Conservation (phyloP, 352 stramenopile genomes). For the Phytophthora quininea region DNA sequence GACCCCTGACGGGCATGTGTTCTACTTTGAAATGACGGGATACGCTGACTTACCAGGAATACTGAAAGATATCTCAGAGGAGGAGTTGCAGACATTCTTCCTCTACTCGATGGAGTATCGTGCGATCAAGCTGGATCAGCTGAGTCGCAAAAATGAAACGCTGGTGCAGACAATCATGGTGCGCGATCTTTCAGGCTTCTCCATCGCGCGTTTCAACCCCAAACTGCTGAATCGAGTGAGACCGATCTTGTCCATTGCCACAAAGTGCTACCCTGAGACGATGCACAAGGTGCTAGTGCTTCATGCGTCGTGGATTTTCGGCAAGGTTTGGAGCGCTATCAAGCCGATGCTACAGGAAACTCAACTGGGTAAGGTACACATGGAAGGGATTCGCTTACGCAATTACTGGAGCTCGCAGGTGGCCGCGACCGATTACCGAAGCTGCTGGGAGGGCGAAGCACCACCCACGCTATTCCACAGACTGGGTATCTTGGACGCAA, state of each 20-base stretch:
- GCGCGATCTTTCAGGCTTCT: conserved; percentile 71
- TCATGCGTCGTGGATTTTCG: conserved; percentile 74
- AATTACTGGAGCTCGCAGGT: conserved; percentile 52
- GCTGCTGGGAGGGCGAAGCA: conserved; percentile 61
- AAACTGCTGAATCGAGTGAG: conserved; percentile 56
- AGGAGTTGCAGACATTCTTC: conserved; percentile 74
- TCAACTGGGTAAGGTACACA: conserved; percentile 65
- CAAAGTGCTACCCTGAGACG: conserved; percentile 71
- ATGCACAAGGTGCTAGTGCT: conserved; percentile 62
- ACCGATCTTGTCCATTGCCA: conserved; percentile 49
- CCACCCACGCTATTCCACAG: conserved; percentile 59
- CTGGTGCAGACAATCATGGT: conserved; percentile 70
- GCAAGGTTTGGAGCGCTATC: conserved; percentile 70
- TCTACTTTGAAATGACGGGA: conserved; percentile 78
- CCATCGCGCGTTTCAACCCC: conserved; percentile 61
- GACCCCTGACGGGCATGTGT: conserved; percentile 43
- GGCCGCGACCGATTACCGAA: conserved; percentile 60
- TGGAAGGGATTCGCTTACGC: conserved; percentile 54
- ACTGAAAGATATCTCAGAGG: conserved; percentile 63
- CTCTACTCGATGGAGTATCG: conserved; percentile 81
- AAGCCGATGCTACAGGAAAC: conserved; percentile 67
- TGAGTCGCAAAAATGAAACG: conserved; percentile 59
- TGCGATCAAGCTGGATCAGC: conserved; percentile 65
- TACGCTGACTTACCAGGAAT: conserved; percentile 66
- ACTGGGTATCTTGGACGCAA: conserved; percentile 69